Evolutionary conservation across 2,329 filamentous ascomycete species (phyloP).

Genomic region (Phaeosphaeria sp.): DNA sequence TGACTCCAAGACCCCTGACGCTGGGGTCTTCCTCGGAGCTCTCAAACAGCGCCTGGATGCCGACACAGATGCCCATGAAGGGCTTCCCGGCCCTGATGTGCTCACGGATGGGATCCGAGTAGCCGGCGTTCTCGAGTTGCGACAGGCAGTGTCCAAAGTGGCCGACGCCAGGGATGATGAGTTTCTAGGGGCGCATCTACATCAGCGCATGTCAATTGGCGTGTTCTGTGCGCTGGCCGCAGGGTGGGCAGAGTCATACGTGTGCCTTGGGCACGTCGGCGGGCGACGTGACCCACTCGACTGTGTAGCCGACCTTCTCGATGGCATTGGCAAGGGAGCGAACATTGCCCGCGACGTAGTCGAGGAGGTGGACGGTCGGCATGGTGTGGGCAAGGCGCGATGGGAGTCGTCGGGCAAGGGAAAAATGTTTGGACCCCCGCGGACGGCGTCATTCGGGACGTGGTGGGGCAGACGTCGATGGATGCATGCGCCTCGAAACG

Average conservation of each 20-base stretch:
- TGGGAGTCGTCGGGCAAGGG: conserved; percentile 3
- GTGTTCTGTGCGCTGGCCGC: conserved; percentile 7
- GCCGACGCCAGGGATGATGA: conserved; percentile 94
- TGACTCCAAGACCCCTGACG: conserved; percentile 76
- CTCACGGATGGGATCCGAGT: conserved; percentile 78
- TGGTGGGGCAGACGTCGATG: neutral
- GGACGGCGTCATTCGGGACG: neutral
- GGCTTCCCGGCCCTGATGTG: conserved; percentile 93
- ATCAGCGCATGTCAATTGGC: conserved; percentile 46
- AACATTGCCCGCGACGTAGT: conserved; percentile 97
- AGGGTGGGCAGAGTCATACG: conserved; percentile 55
- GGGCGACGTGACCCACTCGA: conserved; percentile 89
- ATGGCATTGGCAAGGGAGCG: conserved; percentile 97
- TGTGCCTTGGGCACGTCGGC: conserved; percentile 85
- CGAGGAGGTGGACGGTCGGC: conserved; percentile 78
- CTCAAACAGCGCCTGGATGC: conserved; percentile 86
- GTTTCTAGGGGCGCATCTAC: conserved; percentile 64
- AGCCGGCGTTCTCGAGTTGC: conserved; percentile 82
- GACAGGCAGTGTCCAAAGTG: conserved; percentile 96
- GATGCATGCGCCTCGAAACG: neutral
- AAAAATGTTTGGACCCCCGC: conserved; percentile 6
- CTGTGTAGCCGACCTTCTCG: conserved; percentile 89
- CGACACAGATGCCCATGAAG: conserved; percentile 98
- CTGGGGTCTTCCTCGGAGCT: conserved; percentile 79
- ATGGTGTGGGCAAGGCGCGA: conserved; percentile 58